Percentiles rank a stretch among this genome's conserved stretches.
phyloP scores from a whole-genome alignment of 768 basidiomycete genomes.

The Sporobolomyces phaffii region DNA sequence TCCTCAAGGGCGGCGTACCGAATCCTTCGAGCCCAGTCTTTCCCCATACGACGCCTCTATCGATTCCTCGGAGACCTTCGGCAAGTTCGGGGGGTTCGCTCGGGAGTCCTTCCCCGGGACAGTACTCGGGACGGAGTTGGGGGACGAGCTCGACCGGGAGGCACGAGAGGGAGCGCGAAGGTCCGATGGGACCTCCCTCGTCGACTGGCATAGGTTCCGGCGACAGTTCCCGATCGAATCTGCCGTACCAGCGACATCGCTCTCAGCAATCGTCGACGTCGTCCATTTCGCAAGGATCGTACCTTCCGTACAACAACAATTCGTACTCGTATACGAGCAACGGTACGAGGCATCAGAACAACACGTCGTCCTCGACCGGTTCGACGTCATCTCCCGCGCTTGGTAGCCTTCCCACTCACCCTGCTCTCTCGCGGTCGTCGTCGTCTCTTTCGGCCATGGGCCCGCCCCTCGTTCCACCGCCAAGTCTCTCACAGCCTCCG shows the following conservation, averaged over 20 bases:
- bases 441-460: background rate
- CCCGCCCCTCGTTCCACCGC: background rate
- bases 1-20: constrained; percentile 24
- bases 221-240: background rate
- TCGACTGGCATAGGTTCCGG: background rate
- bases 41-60: background rate
- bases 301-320: constrained; percentile 22
- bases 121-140: background rate
- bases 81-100: constrained; percentile 1
- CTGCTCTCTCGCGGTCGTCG: background rate
- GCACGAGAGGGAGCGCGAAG: constrained; percentile 12
- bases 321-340: background rate
- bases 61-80: constrained; percentile 22
- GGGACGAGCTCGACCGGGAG: background rate
- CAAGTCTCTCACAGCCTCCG: background rate
- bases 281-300: constrained; percentile 27
- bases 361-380: constrained; percentile 2
- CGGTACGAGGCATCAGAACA: background rate
- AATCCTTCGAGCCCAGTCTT: constrained; percentile 16
- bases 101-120: background rate
- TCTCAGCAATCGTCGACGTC: constrained; percentile 30
- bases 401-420: background rate
- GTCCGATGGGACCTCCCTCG: background rate
- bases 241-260: constrained; percentile 27
- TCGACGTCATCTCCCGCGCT: background rate